These are phyloP conservation scores for Stropharia rugosoannulata DNA, from an alignment of 768 basidiomycete species.

Conservation along the genomic window DNA sequence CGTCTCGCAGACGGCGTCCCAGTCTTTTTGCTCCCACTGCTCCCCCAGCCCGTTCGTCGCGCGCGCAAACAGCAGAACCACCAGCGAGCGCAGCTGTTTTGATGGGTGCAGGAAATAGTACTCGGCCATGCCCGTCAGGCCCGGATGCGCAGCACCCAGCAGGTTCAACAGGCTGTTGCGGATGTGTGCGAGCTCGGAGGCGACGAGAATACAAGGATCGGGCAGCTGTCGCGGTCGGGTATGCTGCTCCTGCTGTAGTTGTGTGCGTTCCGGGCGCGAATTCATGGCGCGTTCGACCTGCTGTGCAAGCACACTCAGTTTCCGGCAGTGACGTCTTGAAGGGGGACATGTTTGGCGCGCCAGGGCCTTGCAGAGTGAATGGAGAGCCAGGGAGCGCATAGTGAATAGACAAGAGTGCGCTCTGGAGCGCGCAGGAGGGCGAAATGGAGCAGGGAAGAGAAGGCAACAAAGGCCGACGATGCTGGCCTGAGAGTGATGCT, in stretches of 20 bases:
- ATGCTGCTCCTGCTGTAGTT: constrained; percentile 24
- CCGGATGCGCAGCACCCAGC: constrained; percentile 87
- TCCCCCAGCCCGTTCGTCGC: constrained; percentile 90
- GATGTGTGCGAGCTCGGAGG: constrained; percentile 69
- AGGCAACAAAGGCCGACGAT: constrained; percentile 7
- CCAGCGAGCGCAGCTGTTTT: constrained; percentile 86
- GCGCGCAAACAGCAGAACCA: constrained; percentile 86
- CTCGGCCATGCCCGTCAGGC: constrained; percentile 82
- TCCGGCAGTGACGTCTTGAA: constrained; percentile 32
- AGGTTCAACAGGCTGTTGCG: constrained; percentile 72
- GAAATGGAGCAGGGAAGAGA: constrained; percentile 7
- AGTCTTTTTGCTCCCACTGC: constrained; percentile 57
- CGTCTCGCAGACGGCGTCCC: constrained; percentile 59
- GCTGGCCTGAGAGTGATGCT: constrained; percentile 4
- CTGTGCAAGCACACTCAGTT: constrained; percentile 39
- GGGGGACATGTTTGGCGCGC: constrained; percentile 16
- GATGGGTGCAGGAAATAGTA: constrained; percentile 91
- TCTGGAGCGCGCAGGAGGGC: constrained; percentile 6
- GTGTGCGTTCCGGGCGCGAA: constrained; percentile 26
- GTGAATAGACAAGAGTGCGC: background rate
- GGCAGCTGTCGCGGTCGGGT: constrained; percentile 26
- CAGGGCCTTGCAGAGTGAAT: constrained; percentile 13
- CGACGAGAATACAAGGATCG: constrained; percentile 72
- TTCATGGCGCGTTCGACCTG: constrained; percentile 31
- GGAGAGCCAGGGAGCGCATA: constrained; percentile 19